Conservation (phyloP, 495 filamentous ascomycete genomes). For the Penicillium robsamsonii region DNA sequence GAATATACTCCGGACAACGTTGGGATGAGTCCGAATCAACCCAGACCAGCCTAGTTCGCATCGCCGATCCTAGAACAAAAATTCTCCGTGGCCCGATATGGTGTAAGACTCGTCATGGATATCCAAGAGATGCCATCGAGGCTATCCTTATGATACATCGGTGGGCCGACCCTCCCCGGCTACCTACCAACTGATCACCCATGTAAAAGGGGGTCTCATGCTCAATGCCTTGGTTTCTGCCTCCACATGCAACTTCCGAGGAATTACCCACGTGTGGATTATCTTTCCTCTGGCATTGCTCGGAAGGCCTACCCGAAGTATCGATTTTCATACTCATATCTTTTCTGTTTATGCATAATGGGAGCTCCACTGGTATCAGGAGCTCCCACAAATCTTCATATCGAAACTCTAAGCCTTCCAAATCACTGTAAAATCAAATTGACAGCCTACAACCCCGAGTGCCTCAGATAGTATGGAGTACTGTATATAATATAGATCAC, state of each 20-base stretch:
- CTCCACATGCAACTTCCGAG: conserved; percentile 3
- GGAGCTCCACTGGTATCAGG: neutral
- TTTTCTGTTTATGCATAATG: conserved; percentile 4
- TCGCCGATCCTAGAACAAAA: conserved; percentile 14
- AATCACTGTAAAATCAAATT: neutral
- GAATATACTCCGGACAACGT: neutral
- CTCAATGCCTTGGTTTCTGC: too few relatives aligned
- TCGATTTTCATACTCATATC: neutral
- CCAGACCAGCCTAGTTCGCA: neutral
- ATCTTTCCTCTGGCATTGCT: neutral
- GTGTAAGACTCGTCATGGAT: neutral
- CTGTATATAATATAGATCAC: neutral
- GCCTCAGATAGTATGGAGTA: neutral
- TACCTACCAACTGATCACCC: neutral
- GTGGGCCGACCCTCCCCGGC: neutral
- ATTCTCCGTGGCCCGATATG: conserved; percentile 6
- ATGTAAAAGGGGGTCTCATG: neutral
- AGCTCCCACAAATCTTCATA: neutral
- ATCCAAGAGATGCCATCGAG: neutral
- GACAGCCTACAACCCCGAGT: neutral
- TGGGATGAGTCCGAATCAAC: conserved; percentile 7
- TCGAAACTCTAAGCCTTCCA: neutral
- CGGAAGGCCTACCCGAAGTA: neutral
- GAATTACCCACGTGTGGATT: conserved; percentile 1
- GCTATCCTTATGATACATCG: neutral